Evolutionary conservation across 139 green algal species (phyloP).

Genomic region (Closterium sp.): DNA sequence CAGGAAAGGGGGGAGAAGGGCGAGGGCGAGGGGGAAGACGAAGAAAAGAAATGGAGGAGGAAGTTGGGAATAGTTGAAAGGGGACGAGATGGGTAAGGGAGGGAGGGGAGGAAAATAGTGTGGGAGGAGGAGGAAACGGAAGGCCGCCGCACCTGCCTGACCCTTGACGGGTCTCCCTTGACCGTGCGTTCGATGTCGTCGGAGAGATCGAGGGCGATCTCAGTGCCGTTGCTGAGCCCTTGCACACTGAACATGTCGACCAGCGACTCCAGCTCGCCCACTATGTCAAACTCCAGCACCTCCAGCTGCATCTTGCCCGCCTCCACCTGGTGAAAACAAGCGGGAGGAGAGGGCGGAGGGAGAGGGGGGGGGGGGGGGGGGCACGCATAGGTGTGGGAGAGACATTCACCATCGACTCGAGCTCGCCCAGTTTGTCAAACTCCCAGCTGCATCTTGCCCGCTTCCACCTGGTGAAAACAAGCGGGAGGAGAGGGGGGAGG

Average conservation of each 20-base stretch:
- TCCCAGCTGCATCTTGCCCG: slow-evolving; percentile 43
- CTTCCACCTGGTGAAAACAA: slow-evolving; percentile 16
- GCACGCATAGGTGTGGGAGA: too few relatives aligned
- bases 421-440: slow-evolving; percentile 41
- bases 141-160: slow-evolving; percentile 54
- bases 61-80: neutral
- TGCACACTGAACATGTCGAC: slow-evolving; percentile 34
- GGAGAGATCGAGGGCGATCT: slow-evolving; percentile 50
- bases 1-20: neutral
- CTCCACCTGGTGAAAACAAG: slow-evolving; percentile 9
- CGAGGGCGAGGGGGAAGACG: neutral
- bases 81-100: neutral
- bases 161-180: neutral
- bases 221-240: slow-evolving; percentile 29
- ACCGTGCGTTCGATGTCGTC: slow-evolving; percentile 23
- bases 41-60: neutral
- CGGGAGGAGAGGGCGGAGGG: too few relatives aligned
- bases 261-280: slow-evolving; percentile 12
- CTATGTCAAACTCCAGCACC: slow-evolving; percentile 16
- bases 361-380: too few relatives aligned
- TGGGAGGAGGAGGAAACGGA: neutral
- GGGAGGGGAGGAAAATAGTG: neutral
- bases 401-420: slow-evolving; percentile 46
- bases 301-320: slow-evolving; percentile 29
- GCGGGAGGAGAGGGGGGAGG: too few relatives aligned